Evolutionary conservation across 169 alveolate species (phyloP), one percentile per base, ranked within the genome.

Genomic region (Besnoitia besnoiti): DNA sequence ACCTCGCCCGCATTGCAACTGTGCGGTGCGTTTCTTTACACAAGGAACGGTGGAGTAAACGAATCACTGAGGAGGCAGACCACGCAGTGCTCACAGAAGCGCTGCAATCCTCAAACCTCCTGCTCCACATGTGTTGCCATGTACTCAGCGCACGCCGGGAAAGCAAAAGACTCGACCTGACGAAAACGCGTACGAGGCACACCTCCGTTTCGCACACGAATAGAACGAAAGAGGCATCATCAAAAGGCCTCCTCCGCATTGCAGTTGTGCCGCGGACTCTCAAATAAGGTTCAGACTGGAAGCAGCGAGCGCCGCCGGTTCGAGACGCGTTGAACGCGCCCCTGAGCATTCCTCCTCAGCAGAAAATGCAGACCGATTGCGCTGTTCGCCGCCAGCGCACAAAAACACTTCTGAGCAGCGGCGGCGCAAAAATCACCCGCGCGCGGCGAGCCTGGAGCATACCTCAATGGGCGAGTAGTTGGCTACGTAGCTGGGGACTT

Each of bases 401-500:
- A n/a, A n/a, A n/a, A n/a, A n/a, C n/a, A n/a, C n/a, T n/a, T n/a
- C n/a, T n/a, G n/a, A n/a, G n/a, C n/a, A n/a, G n/a, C n/a, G n/a
- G n/a, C n/a, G n/a, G n/a, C n/a, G n/a, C n/a, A n/a, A n/a, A n/a
- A n/a, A n/a, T n/a, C n/a, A n/a, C n/a, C n/a, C n/a, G n/a, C n/a
- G n/a, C n/a, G n/a, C n/a, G n/a, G 16, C 67, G 24, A 5, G 24
- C 67, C 3, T 5, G 67, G 27, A 19, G n/a, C 87, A 5, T 77
- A 77, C 87, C 87, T 77, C 87, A 42, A 77, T 77, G 8, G 87
- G 87, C 8, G 87, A 21, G 87, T 77, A 42, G 30, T 42, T 35
- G 21, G 87, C 87, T 14, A 77, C 87, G 59, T 42, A 77, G 55
- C 61, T 33, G 27, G 95, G 95, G 42, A 59, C 35, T 19, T 47